These are phyloP conservation scores for Jamesozyma spencerorum DNA, from an alignment of 805 yeast species.

Conservation along the genomic window DNA sequence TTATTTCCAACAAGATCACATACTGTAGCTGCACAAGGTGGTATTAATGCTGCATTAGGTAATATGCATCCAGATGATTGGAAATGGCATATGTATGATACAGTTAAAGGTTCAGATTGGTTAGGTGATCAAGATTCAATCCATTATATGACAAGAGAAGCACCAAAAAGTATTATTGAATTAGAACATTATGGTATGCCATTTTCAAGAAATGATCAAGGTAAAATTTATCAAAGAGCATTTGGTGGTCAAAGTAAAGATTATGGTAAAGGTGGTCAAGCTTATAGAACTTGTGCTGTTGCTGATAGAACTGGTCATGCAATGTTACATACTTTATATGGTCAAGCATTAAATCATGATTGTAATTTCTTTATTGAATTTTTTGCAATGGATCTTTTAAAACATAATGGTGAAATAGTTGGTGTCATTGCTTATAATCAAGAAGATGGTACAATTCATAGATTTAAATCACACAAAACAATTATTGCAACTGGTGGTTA, in stretches of 20 bases:
- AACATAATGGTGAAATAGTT: slow-evolving; percentile 91
- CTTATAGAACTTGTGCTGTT: slow-evolving; percentile 98
- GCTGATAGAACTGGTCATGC: slow-evolving; percentile 99
- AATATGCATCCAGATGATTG: slow-evolving; percentile 97
- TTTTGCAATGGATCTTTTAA: slow-evolving; percentile 88
- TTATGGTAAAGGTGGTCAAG: slow-evolving; percentile 97
- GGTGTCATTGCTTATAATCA: slow-evolving; percentile 97
- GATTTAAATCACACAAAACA: slow-evolving; percentile 95
- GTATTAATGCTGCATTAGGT: slow-evolving; percentile 97
- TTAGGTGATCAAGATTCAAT: slow-evolving; percentile 98
- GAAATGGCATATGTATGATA: slow-evolving; percentile 99
- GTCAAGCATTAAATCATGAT: slow-evolving; percentile 93
- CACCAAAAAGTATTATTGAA: slow-evolving; percentile 91
- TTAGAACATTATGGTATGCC: slow-evolving; percentile 98
- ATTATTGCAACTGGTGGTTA: slow-evolving; percentile 98
- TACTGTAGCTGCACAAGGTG: slow-evolving; percentile 99
- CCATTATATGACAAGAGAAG: slow-evolving; percentile 98
- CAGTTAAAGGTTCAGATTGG: slow-evolving; percentile 99
- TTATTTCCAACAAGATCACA: slow-evolving; percentile 97
- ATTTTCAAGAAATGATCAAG: slow-evolving; percentile 92
- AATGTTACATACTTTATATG: slow-evolving; percentile 86
- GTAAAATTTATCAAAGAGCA: slow-evolving; percentile 96
- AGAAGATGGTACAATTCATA: slow-evolving; percentile 96
- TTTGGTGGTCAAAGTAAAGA: slow-evolving; percentile 97
- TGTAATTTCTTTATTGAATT: slow-evolving; percentile 97